Evolutionary conservation across 2,329 filamentous ascomycete species (phyloP).

Genomic region (Penicillium hordei): DNA sequence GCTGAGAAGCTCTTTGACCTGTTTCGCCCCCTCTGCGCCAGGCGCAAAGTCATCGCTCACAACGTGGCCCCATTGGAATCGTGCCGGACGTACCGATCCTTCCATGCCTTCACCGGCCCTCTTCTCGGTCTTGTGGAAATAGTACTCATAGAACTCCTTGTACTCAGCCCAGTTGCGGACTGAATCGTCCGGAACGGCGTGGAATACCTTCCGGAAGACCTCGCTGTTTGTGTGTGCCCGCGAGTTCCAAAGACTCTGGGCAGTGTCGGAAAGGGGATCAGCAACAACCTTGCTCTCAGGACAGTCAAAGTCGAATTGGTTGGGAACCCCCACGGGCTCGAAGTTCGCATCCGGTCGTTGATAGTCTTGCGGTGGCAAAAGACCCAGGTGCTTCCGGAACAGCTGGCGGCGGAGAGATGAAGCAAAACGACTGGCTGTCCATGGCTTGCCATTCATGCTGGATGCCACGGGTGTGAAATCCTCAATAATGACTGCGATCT

Average conservation of each 20-base stretch:
- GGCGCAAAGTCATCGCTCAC: slow-evolving; percentile 71
- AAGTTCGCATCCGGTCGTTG: slow-evolving; percentile 60
- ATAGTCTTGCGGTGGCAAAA: slow-evolving; percentile 71
- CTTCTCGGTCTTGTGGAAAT: slow-evolving; percentile 50
- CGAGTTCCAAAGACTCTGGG: slow-evolving; percentile 59
- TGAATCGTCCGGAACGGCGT: slow-evolving; percentile 60
- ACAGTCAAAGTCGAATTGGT: slow-evolving; percentile 55
- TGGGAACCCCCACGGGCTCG: slow-evolving; percentile 57
- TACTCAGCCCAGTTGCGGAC: slow-evolving; percentile 62
- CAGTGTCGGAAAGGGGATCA: slow-evolving; percentile 58
- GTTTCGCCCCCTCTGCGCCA: slow-evolving; percentile 64
- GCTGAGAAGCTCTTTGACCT: slow-evolving; percentile 69
- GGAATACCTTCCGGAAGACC: slow-evolving; percentile 62
- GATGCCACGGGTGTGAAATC: slow-evolving; percentile 71
- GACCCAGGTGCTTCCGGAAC: slow-evolving; percentile 86
- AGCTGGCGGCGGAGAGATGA: slow-evolving; percentile 76
- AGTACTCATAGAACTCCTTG: slow-evolving; percentile 62
- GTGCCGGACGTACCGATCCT: slow-evolving; percentile 44
- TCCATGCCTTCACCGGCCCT: slow-evolving; percentile 44
- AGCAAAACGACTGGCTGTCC: slow-evolving; percentile 76
- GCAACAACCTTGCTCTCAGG: slow-evolving; percentile 53
- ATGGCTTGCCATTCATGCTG: slow-evolving; percentile 75
- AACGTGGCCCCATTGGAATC: slow-evolving; percentile 83
- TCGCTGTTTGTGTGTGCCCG: slow-evolving; percentile 60
- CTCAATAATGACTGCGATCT: slow-evolving; percentile 86